phyloP scores from a whole-genome alignment of 2,329 filamentous ascomycete species.

The Tolypocladium endophyticum region DNA sequence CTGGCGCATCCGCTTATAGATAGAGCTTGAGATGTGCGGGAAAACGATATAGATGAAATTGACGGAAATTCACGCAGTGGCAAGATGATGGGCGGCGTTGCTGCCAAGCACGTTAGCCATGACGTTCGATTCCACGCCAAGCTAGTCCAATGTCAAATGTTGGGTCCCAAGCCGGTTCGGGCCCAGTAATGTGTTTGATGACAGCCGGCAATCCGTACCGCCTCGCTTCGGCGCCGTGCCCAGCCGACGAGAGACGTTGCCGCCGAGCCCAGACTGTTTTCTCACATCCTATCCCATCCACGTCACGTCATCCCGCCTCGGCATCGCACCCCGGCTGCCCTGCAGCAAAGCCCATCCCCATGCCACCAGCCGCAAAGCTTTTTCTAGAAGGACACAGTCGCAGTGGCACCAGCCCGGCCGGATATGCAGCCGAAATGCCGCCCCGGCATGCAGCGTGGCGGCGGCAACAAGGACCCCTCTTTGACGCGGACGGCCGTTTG shows the following conservation, averaged over 20 bases:
- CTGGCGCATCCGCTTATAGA: background rate
- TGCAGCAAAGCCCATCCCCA: background rate
- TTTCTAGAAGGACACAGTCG: background rate
- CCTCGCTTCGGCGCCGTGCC: background rate
- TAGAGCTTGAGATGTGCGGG: background rate
- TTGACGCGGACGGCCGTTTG: background rate
- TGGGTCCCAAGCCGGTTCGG: background rate
- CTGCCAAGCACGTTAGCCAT: background rate
- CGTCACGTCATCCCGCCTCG: background rate
- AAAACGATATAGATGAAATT: background rate
- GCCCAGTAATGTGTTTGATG: background rate
- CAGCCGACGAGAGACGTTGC: background rate
- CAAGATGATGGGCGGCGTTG: background rate
- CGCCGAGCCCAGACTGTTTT: background rate
- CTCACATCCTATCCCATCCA: background rate
- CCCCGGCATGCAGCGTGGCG: background rate
- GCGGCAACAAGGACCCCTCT: background rate
- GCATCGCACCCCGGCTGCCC: background rate
- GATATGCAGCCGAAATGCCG: background rate
- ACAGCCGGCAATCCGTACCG: background rate
- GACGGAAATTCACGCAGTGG: background rate
- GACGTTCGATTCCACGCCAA: background rate
- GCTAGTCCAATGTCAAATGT: background rate
- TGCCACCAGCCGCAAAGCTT: background rate
- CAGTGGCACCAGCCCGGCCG: background rate